Evolutionary conservation across 2,329 filamentous ascomycete species (phyloP), one percentile per base, ranked within the genome.

Genomic region (Cladosporium velox): DNA sequence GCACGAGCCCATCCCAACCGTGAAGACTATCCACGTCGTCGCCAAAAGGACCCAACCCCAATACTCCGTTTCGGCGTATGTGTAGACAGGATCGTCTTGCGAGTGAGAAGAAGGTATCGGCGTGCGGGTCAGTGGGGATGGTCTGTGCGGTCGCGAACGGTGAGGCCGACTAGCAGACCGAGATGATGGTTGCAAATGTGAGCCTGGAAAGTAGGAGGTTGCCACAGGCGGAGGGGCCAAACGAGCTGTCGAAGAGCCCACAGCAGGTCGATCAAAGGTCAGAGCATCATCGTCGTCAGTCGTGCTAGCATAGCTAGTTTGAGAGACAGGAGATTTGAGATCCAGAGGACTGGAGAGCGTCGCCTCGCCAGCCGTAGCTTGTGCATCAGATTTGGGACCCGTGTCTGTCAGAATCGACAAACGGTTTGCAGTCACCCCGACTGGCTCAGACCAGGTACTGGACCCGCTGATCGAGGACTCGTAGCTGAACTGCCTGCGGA

Each of bases 31-130:
- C 95, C 96, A 99, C 0, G 96, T 99, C 57, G 92, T 90, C 49
- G 91, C 81, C 35, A 99, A 82, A 58, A 99, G 90, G 8, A 97
- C 90, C 92, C 94, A 99, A 0, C 95, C 95, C 94, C 95, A 99
- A 89, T 92, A 96, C 73, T 95, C 93, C 0, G 95, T 99, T 80
- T 97, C 93, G 51, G 90, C 88, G 75, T 98, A 97, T 79, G 97
- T 92, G 54, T 65, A 65, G 2, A 57, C 47, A 5, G 59, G 63
- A n/a, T 69, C 68, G 15, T 64, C 61, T 47, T 64, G 61, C 10
- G 26, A 44, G 63, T 64, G 61, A 18, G 61, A 64, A 12, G 67
- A 66, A 2, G 71, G 69, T 4, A 69, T 67, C 1, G 66, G 68
- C 12, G 67, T 67, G 21, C 67, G 65, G 34, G 67, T 68, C 38